Base-by-base conservation (phyloP, 1,284 basidiomycete genomes). In the Sanguinoderma infundibulare region DNA sequence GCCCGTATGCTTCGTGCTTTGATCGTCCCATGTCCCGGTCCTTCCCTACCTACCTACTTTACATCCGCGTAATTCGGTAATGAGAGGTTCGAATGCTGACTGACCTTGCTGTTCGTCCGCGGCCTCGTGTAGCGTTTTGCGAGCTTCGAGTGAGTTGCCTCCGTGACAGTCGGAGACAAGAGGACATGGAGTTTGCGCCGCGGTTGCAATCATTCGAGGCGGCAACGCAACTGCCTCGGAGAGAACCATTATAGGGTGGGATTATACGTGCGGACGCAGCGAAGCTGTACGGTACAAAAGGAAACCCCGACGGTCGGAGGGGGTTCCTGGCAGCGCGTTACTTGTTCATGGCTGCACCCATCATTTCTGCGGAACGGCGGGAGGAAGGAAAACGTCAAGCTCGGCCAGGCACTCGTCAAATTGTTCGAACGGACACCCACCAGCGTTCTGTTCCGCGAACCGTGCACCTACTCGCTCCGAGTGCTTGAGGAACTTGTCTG, bases 401-500 rank as follows among this genome's bases (percentile, higher is more conserved):
- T 32, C 30, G 17, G 30, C 7, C 5, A 15, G 28, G 34, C 34
- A 2, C 17, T 32, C 7, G 10, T 20, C 28, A 32, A 12, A 30
- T 32, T 32, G 2, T 10, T 26, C 12, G 46, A 17, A 35, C 35
- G n/a, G 28, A 17, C 5, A 79, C 88, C 65, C 65, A 94, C 94
- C 94, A 61, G 94, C 93, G 72, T 95, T 96, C 67, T 91, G 81
- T 75, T 96, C 94, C 56, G 93, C 92, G 75, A 98, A 98, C 57
- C 96, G 85, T 26, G 95, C 92, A 5, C 95, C 95, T 2, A 98
- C 91, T 59, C 96, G 84, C 76, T 98, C 96, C 28, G 95, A 97
- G 76, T 98, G 95, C 77, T 98, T 98, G 73, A 98, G 81, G 81
- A 98, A 98, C 79, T 98, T 99, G 81, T 98, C 96, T 12, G 89